Evolutionary conservation across 495 filamentous ascomycete genomes (phyloP).

Genomic region (Neurospora sublineolata): DNA sequence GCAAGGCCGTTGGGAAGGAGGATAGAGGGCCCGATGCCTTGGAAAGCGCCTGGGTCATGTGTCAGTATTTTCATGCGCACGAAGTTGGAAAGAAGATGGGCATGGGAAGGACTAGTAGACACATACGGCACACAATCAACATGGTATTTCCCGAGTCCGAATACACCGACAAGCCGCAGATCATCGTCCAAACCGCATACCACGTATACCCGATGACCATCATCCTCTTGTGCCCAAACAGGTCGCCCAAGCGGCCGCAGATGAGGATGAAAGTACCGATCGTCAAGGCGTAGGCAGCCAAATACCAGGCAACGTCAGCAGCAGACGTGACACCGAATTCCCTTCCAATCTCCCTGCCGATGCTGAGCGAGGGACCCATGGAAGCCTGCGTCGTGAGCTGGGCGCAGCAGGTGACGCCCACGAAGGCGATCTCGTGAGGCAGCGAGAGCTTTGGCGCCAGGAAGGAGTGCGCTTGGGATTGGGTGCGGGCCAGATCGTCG

Average conservation of each 20-base stretch:
- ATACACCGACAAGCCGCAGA: constrained; percentile 27
- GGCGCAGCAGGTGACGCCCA: constrained; percentile 31
- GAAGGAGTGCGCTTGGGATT: background rate
- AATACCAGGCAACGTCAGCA: constrained; percentile 39
- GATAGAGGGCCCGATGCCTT: constrained; percentile 51
- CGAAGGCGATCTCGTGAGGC: constrained; percentile 29
- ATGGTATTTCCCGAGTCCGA: constrained; percentile 31
- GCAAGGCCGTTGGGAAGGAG: constrained; percentile 52
- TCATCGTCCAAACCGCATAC: constrained; percentile 48
- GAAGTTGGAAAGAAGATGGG: background rate
- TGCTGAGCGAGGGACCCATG: constrained; percentile 19
- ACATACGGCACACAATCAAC: constrained; percentile 37
- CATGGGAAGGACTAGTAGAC: background rate
- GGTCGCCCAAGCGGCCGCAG: constrained; percentile 47
- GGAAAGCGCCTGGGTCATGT: constrained; percentile 31
- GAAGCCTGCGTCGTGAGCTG: constrained; percentile 29
- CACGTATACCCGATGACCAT: constrained; percentile 46
- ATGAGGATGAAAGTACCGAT: constrained; percentile 57
- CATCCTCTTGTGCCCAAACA: constrained; percentile 47
- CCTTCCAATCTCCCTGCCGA: constrained; percentile 22
- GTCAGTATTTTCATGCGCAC: background rate
- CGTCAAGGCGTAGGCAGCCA: constrained; percentile 47
- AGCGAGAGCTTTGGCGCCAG: constrained; percentile 15
- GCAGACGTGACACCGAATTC: constrained; percentile 13
- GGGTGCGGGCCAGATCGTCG: background rate